Evolutionary conservation across 345 rosid species (phyloP).

Genomic region (Gossypium sturtianum): DNA sequence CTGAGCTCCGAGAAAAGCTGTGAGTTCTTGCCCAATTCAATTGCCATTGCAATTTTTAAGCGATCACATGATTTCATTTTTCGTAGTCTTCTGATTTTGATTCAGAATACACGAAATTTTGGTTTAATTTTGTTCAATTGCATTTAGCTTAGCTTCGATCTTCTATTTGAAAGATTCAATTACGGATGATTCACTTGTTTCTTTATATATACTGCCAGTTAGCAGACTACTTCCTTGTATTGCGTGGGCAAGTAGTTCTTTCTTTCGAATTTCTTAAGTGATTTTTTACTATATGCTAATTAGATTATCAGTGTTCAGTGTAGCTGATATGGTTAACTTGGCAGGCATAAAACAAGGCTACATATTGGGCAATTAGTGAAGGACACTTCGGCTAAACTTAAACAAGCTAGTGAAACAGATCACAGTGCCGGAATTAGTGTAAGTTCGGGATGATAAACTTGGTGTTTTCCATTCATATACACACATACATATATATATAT

Average conservation of each 20-base stretch:
- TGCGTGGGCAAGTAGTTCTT: no score
- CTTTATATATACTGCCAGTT: neutral
- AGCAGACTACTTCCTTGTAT: neutral
- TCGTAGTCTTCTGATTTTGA: neutral
- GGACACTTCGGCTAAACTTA: conserved; percentile 86
- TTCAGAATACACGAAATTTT: neutral
- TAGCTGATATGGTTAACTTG: neutral
- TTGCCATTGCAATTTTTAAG: neutral
- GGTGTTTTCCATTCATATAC: neutral
- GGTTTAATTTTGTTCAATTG: conserved; percentile 2
- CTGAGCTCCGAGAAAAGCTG: conserved; percentile 96
- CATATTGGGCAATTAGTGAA: conserved; percentile 84
- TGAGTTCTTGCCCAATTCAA: conserved; percentile 25
- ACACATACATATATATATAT: neutral
- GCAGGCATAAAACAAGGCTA: conserved; percentile 78
- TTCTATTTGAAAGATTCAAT: neutral
- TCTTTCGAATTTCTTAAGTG: no score
- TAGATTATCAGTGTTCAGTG: neutral
- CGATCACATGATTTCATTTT: neutral
- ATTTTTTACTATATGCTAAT: neutral
- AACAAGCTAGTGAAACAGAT: conserved; percentile 86
- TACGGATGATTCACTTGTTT: neutral
- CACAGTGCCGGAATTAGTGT: conserved; percentile 64
- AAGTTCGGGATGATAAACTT: conserved; percentile 17
- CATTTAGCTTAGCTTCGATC: neutral